Conservation (phyloP, 1,139 yeast genomes). For the Candida tropicalis region DNA sequence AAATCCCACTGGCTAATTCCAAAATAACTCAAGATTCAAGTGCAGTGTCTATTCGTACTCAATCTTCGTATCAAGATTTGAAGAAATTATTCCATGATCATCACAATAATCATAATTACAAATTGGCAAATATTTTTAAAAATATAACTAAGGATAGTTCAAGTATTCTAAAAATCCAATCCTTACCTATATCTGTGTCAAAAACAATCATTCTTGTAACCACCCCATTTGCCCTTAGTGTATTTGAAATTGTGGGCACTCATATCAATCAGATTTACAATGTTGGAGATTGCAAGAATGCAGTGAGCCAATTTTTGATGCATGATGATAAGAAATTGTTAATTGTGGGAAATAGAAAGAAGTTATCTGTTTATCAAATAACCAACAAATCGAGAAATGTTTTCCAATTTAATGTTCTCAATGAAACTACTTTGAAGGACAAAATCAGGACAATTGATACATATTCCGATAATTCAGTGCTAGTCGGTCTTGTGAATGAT, state of each 20-base stretch:
- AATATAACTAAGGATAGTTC: constrained; percentile 27
- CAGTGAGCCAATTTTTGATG: constrained; percentile 20
- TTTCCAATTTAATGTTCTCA: constrained; percentile 27
- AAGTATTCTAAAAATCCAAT: constrained; percentile 24
- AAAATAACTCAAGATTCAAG: constrained; percentile 2
- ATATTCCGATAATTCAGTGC: constrained; percentile 19
- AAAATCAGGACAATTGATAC: constrained; percentile 20
- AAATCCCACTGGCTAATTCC: constrained; percentile 1
- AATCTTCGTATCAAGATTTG: constrained; percentile 31
- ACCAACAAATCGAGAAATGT: constrained; percentile 35
- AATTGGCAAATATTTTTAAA: constrained; percentile 19
- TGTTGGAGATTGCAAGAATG: constrained; percentile 27
- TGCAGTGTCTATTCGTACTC: constrained; percentile 12
- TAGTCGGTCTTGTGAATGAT: constrained; percentile 31
- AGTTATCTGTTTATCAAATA: constrained; percentile 30
- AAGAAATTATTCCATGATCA: constrained; percentile 15
- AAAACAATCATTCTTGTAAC: constrained; percentile 32
- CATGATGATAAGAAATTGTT: constrained; percentile 24
- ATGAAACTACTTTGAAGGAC: constrained; percentile 35
- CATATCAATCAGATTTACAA: constrained; percentile 36
- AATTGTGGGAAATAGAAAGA: constrained; percentile 36
- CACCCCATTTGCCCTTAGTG: constrained; percentile 26
- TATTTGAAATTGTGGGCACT: constrained; percentile 39
- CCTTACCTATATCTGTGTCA: constrained; percentile 21
- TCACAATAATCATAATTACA: constrained; percentile 8